Conservation (phyloP, 2,329 filamentous ascomycete species). For the Xylaria sp. region DNA sequence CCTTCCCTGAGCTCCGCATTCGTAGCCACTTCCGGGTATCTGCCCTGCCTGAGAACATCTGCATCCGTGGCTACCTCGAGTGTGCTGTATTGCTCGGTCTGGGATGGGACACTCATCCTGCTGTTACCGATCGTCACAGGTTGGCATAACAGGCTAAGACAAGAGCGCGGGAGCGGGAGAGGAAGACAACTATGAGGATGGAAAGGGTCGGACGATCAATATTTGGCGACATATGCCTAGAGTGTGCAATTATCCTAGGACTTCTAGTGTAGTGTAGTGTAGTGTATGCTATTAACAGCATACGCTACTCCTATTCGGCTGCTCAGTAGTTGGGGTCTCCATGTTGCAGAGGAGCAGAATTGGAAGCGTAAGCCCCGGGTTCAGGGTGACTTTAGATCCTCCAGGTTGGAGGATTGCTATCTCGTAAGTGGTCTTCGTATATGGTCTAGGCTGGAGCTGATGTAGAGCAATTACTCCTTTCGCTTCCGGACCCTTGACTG, state of each 20-base stretch:
- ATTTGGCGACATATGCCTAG: background rate
- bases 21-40: slow-evolving; percentile 32
- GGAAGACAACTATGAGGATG: background rate
- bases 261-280: background rate
- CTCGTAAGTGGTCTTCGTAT: background rate
- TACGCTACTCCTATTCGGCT: background rate
- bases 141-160: slow-evolving; percentile 14
- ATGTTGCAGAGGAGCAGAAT: slow-evolving; percentile 3
- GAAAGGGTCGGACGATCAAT: slow-evolving; percentile 3
- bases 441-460: slow-evolving; percentile 11
- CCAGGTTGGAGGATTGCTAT: slow-evolving; percentile 1
- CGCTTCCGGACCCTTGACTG: slow-evolving; percentile 3
- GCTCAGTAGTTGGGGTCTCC: background rate
- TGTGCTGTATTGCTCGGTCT: slow-evolving; percentile 31
- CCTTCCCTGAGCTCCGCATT: slow-evolving; percentile 26
- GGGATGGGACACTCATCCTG: slow-evolving; percentile 30
- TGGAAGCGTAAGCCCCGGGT: background rate
- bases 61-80: slow-evolving; percentile 30
- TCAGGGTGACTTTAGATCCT: background rate
- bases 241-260: background rate
- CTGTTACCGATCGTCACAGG: slow-evolving; percentile 14
- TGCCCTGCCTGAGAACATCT: slow-evolving; percentile 26
- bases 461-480: slow-evolving; percentile 4
- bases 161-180: background rate
- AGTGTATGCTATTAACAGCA: background rate